phyloP scores from a whole-genome alignment of 345 rosid species.

The Combretum micranthum region DNA sequence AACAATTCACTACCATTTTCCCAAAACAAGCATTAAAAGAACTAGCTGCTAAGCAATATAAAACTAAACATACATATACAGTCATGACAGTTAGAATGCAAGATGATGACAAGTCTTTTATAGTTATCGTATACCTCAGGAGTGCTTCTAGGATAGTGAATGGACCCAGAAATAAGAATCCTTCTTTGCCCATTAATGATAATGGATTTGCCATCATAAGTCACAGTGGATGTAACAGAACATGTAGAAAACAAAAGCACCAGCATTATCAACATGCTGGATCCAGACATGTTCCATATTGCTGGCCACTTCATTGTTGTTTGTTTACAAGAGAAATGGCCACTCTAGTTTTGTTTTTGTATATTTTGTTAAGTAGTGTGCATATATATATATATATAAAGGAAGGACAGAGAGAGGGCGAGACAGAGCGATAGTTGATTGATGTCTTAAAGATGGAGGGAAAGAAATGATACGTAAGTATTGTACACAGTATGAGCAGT shows the following conservation, averaged over 20 bases:
- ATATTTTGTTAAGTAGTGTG: not conserved
- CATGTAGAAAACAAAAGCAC: not conserved
- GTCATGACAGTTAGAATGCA: conserved; percentile 3
- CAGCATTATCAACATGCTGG: not conserved
- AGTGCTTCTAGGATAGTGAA: conserved; percentile 51
- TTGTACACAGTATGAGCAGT: no score
- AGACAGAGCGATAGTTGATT: no score
- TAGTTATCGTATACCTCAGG: no score
- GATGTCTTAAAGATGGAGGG: no score
- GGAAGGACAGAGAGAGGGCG: no score
- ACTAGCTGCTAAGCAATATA: conserved; percentile 11
- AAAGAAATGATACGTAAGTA: no score
- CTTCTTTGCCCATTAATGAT: conserved; percentile 33
- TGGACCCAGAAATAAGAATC: conserved; percentile 42
- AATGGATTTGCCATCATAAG: conserved; percentile 28
- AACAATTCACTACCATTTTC: not conserved
- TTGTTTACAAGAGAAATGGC: not conserved
- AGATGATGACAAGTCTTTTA: no score
- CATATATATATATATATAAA: no score
- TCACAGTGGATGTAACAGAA: conserved; percentile 15
- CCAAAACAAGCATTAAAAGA: not conserved
- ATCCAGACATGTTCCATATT: not conserved
- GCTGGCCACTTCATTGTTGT: not conserved
- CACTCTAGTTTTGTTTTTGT: no score
- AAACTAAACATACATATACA: conserved; percentile 10